phyloP scores from a whole-genome alignment of 176 grass and related monocot genomes.

The Secale cereale region DNA sequence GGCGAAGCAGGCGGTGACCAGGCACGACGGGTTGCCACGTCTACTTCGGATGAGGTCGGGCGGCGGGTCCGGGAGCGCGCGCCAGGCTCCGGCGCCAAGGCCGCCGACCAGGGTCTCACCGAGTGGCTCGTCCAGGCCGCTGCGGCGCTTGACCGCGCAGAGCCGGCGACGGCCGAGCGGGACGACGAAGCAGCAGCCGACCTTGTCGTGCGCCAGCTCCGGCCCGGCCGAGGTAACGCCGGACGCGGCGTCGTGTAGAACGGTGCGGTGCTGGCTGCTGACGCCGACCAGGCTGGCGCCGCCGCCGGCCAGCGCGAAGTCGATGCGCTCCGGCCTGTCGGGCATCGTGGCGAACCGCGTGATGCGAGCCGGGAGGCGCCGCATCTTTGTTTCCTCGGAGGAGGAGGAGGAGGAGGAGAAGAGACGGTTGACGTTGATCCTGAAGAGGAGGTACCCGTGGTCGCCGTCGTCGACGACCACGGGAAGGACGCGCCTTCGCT shows the following conservation, averaged over 20 bases:
- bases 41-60: background rate
- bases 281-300: background rate
- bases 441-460: background rate
- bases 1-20: background rate
- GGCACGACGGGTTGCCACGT: background rate
- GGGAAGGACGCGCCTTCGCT: background rate
- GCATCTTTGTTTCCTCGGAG: background rate
- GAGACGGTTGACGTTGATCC: background rate
- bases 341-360: background rate
- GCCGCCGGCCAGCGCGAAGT: background rate
- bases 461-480: background rate
- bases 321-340: background rate
- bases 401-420: background rate
- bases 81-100: background rate
- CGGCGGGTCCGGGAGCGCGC: background rate
- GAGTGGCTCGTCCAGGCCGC: background rate
- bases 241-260: background rate
- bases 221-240: background rate
- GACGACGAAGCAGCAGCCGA: background rate
- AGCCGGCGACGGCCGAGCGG: background rate
- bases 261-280: background rate
- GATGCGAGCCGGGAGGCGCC: background rate
- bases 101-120: background rate
- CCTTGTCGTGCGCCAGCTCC: background rate
- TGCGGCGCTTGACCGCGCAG: background rate